Conservation (phyloP, 495 filamentous ascomycete genomes). For the Penicillium subrubescens region DNA sequence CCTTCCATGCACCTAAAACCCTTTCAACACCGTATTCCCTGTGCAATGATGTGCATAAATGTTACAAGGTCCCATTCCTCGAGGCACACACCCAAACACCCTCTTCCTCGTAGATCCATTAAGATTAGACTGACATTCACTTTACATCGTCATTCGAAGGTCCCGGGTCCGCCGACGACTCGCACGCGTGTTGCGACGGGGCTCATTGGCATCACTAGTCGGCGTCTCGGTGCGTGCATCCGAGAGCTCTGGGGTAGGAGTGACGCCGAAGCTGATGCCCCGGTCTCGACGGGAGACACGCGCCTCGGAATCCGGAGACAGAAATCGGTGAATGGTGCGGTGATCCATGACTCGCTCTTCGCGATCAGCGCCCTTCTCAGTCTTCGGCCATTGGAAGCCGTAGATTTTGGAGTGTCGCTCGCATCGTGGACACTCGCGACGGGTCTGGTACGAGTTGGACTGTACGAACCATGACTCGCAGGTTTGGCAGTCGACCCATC, state of each 20-base stretch:
- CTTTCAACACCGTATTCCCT: slow-evolving; percentile 10
- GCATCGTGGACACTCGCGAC: slow-evolving; percentile 83
- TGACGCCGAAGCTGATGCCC: slow-evolving; percentile 41
- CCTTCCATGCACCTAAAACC: slow-evolving; percentile 14
- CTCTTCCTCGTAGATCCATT: slow-evolving; percentile 1
- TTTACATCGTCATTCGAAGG: slow-evolving; percentile 46
- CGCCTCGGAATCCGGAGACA: slow-evolving; percentile 66
- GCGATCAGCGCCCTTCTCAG: slow-evolving; percentile 76
- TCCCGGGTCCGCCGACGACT: slow-evolving; percentile 38
- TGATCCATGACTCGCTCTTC: slow-evolving; percentile 79
- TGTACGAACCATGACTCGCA: slow-evolving; percentile 85
- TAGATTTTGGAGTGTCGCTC: slow-evolving; percentile 96
- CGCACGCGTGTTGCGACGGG: slow-evolving; percentile 40
- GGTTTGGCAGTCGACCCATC: slow-evolving; percentile 84
- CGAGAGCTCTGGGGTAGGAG: slow-evolving; percentile 42
- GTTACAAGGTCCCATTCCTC: slow-evolving; percentile 8
- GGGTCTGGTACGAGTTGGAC: slow-evolving; percentile 80
- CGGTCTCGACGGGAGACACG: slow-evolving; percentile 52
- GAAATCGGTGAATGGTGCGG: slow-evolving; percentile 68
- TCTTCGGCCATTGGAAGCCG: slow-evolving; percentile 94
- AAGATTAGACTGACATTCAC: slow-evolving; percentile 8
- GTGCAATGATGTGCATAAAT: slow-evolving; percentile 13
- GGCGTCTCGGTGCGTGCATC: slow-evolving; percentile 44
- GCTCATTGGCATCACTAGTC: slow-evolving; percentile 35
- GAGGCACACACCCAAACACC: slow-evolving; percentile 1